Evolutionary conservation across 2,329 filamentous ascomycete genomes (phyloP).

Genomic region (Verticillium albo-atrum): DNA sequence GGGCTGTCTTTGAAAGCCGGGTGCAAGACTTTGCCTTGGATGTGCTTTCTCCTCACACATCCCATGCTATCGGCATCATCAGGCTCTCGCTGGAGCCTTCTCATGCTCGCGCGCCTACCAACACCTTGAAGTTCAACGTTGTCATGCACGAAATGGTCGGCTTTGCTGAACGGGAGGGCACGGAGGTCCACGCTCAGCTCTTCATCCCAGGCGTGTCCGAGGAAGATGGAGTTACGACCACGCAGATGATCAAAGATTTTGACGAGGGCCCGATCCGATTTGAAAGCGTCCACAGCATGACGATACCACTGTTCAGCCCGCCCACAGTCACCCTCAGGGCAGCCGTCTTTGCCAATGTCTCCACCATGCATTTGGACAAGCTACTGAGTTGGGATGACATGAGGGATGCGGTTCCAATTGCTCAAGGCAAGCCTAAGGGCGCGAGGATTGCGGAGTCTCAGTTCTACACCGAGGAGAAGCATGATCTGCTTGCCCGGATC

Average conservation of each 20-base stretch:
- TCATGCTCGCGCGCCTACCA: constrained; percentile 84
- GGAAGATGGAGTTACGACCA: constrained; percentile 88
- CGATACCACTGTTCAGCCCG: constrained; percentile 74
- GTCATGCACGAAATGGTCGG: constrained; percentile 96
- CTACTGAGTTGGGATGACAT: constrained; percentile 98
- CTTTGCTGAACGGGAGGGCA: constrained; percentile 93
- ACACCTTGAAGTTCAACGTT: constrained; percentile 95
- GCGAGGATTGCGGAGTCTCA: constrained; percentile 79
- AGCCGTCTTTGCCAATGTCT: constrained; percentile 87
- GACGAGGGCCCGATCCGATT: constrained; percentile 91
- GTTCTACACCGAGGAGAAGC: constrained; percentile 88
- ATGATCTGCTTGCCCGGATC: constrained; percentile 83
- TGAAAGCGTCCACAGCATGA: constrained; percentile 98
- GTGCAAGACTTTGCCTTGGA: constrained; percentile 94
- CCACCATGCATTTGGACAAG: constrained; percentile 92
- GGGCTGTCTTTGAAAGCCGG: constrained; percentile 88
- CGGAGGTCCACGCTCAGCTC: constrained; percentile 93
- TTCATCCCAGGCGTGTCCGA: constrained; percentile 90
- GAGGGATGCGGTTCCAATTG: constrained; percentile 68
- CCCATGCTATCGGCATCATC: constrained; percentile 84
- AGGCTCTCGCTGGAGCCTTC: constrained; percentile 90
- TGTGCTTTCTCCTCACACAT: constrained; percentile 87
- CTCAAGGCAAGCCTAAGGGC: constrained; percentile 50
- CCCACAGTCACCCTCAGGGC: constrained; percentile 74
- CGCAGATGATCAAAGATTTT: constrained; percentile 89